Evolutionary conservation across 192 early-diverging fungal genomes (phyloP).

Genomic region (Mortierella antarctica): DNA sequence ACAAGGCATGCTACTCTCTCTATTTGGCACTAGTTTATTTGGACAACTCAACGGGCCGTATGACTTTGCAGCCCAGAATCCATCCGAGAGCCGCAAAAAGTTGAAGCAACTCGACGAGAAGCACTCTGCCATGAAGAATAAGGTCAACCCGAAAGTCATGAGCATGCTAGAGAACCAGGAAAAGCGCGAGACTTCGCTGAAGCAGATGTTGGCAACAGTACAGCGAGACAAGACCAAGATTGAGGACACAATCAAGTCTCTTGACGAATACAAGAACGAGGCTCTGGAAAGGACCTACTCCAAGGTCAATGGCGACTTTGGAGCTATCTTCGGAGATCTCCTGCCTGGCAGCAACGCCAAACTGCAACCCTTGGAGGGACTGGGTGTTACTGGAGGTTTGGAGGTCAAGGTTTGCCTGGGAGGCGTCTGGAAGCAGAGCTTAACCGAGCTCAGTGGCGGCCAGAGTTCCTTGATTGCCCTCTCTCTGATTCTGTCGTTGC

Average conservation of each 20-base stretch:
- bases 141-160: constrained; percentile 95
- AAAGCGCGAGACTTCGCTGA: constrained; percentile 87
- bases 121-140: constrained; percentile 83
- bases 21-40: constrained; percentile 69
- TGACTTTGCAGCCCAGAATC: constrained; percentile 84
- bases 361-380: constrained; percentile 86
- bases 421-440: constrained; percentile 95
- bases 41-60: constrained; percentile 84
- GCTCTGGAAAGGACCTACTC: constrained; percentile 89
- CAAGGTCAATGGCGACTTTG: constrained; percentile 96
- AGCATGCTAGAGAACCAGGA: constrained; percentile 94
- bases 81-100: constrained; percentile 77
- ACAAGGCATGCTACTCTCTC: neutral
- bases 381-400: constrained; percentile 83
- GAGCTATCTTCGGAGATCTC: constrained; percentile 94
- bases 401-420: constrained; percentile 96
- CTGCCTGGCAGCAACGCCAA: constrained; percentile 92
- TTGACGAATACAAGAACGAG: constrained; percentile 94
- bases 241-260: constrained; percentile 87
- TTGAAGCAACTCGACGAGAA: constrained; percentile 81
- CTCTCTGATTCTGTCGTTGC: constrained; percentile 92
- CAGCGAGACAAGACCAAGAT: constrained; percentile 95
- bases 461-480: constrained; percentile 97
- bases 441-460: constrained; percentile 97
- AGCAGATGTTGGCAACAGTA: constrained; percentile 90